phyloP scores from a whole-genome alignment of 441 rosid species.

The Geranium incanum region DNA sequence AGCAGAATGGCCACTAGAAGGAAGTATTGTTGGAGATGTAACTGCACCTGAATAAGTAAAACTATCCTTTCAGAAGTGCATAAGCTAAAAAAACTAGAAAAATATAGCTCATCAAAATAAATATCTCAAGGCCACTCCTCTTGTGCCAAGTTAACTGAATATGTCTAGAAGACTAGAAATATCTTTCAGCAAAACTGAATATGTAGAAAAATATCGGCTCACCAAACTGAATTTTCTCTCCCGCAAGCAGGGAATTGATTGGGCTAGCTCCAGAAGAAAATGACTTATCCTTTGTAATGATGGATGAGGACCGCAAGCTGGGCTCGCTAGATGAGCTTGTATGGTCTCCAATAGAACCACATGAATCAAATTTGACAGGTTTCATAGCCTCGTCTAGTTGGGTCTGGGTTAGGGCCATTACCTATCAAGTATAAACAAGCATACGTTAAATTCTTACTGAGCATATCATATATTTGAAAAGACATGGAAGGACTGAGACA shows the following conservation, averaged over 20 bases:
- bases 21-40: constrained; percentile 70
- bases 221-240: constrained; percentile 98
- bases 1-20: constrained; percentile 43
- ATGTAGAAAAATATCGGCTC: constrained; percentile 25
- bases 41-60: constrained; percentile 68
- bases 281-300: constrained; percentile 52
- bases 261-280: constrained; percentile 67
- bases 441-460: constrained; percentile 19
- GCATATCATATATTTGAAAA: constrained; percentile 1
- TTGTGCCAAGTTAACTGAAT: background rate
- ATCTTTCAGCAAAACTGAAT: background rate
- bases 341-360: constrained; percentile 61
- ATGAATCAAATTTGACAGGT: constrained; percentile 58
- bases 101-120: background rate
- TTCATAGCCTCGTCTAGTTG: constrained; percentile 94
- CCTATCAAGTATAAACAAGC: constrained; percentile 41
- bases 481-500: background rate
- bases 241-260: constrained; percentile 77
- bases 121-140: background rate
- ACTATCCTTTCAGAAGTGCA: constrained; percentile 14
- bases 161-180: no score
- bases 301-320: constrained; percentile 43
- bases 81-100: constrained; percentile 6
- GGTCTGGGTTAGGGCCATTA: constrained; percentile 72
- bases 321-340: constrained; percentile 43